A percentile compares a stretch with the other conserved stretches of the same genome.
These are phyloP conservation scores for Flagelloscypha sp. DNA, from an alignment of 768 basidiomycete genomes.

Conservation along the genomic window DNA sequence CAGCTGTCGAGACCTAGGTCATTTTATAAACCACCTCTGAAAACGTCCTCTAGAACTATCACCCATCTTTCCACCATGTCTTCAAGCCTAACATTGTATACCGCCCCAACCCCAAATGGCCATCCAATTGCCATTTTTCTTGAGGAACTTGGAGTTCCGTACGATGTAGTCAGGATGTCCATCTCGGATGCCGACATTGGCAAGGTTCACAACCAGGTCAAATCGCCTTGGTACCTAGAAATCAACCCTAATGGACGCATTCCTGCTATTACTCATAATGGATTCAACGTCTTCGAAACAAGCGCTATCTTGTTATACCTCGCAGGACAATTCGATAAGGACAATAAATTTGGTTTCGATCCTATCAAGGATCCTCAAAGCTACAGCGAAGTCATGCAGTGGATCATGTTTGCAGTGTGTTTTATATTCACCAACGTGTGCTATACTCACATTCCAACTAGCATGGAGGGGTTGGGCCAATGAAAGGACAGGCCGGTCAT, in stretches of 20 bases:
- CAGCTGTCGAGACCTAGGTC: no score
- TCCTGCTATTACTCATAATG: conserved; percentile 23
- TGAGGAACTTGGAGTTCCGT: no score
- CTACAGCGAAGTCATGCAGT: conserved; percentile 34
- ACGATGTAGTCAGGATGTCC: no score
- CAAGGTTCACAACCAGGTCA: no score
- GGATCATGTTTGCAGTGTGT: conserved; percentile 42
- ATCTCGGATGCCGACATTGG: no score
- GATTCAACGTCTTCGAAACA: conserved; percentile 32
- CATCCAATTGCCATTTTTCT: conserved; percentile 42
- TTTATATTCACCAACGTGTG: neutral
- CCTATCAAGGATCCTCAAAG: conserved; percentile 19
- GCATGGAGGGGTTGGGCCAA: conserved; percentile 82
- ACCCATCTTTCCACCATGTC: no score
- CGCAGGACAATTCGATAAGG: conserved; percentile 34
- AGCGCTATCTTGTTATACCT: conserved; percentile 41
- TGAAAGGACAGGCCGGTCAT: conserved; percentile 63
- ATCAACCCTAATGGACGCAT: conserved; percentile 36
- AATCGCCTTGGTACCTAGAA: conserved; percentile 27
- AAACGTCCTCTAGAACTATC: no score
- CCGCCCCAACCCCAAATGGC: conserved; percentile 49
- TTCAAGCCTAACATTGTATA: no score
- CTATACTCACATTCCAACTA: conserved; percentile 16
- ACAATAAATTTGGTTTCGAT: conserved; percentile 33
- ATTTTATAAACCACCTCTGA: no score